These are phyloP conservation scores for Fragaria nilgerrensis DNA, from an alignment of 306 rosid genomes.

Conservation along the genomic window DNA sequence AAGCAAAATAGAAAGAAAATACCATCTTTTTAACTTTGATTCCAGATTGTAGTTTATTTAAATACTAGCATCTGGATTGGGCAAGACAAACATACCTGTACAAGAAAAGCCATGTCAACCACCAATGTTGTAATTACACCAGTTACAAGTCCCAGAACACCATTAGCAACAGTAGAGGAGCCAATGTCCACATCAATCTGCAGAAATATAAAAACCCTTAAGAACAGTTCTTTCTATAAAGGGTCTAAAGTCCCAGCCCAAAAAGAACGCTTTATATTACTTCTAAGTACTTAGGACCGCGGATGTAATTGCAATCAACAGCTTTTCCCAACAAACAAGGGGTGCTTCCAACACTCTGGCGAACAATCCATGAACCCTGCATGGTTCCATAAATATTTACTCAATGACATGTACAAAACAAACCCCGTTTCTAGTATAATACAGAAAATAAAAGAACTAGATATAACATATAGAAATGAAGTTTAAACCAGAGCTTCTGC, in stretches of 20 bases:
- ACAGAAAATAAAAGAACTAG: neutral
- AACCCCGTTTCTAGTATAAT: neutral
- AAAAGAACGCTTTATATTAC: constrained; percentile 33
- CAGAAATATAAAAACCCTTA: constrained; percentile 21
- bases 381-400: constrained; percentile 28
- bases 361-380: constrained; percentile 99
- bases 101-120: constrained; percentile 99
- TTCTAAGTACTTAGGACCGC: constrained; percentile 87
- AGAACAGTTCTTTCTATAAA: neutral
- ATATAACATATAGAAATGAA: neutral
- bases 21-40: neutral
- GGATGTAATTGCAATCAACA: constrained; percentile 93
- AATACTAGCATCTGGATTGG: neutral
- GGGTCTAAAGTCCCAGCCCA: neutral
- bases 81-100: constrained; percentile 60
- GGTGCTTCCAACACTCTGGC: constrained; percentile 98
- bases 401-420: constrained; percentile 15
- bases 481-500: neutral
- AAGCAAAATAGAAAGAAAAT: neutral
- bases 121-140: constrained; percentile 97
- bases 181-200: constrained; percentile 99
- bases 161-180: constrained; percentile 98
- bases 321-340: constrained; percentile 99
- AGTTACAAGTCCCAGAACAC: constrained; percentile 93
- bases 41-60: neutral